phyloP scores from a whole-genome alignment of 108 stramenopile genomes.

The Fragilaria crotonensis region DNA sequence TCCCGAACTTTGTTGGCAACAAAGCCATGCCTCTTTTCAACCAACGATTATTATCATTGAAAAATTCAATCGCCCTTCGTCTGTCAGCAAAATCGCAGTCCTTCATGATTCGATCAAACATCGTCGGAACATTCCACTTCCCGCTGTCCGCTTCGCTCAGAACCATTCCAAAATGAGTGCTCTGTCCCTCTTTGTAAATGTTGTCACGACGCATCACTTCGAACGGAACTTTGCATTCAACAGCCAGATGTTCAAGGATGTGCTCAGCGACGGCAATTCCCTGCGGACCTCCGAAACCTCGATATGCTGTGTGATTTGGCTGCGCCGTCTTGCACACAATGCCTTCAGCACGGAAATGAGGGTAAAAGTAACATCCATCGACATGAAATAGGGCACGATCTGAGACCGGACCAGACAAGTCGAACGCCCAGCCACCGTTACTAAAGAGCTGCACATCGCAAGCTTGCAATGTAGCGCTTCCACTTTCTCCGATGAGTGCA shows the following conservation, averaged over 20 bases:
- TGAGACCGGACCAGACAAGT: conserved; percentile 84
- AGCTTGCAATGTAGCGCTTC: conserved; percentile 53
- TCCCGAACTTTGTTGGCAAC: conserved; percentile 93
- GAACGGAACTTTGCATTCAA: conserved; percentile 41
- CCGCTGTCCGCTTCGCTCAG: conserved; percentile 49
- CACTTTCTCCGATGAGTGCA: conserved; percentile 58
- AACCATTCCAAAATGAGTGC: conserved; percentile 81
- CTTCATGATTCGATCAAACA: conserved; percentile 60
- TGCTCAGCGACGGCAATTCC: conserved; percentile 83
- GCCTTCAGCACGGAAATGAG: conserved; percentile 68
- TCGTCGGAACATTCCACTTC: conserved; percentile 82
- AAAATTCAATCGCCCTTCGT: conserved; percentile 52
- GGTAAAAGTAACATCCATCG: conserved; percentile 86
- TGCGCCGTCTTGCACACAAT: conserved; percentile 86
- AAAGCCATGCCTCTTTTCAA: conserved; percentile 79
- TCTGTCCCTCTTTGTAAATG: conserved; percentile 69
- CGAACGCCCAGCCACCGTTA: conserved; percentile 85
- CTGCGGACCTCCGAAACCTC: conserved; percentile 91
- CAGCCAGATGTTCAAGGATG: conserved; percentile 87
- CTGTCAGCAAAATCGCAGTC: conserved; percentile 56
- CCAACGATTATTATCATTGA: conserved; percentile 81
- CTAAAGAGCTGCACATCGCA: conserved; percentile 76
- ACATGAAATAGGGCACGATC: conserved; percentile 89
- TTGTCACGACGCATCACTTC: conserved; percentile 67
- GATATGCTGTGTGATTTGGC: conserved; percentile 88